Percentiles rank a stretch among this genome's conserved stretches.
phyloP scores from a whole-genome alignment of 2,329 filamentous ascomycete genomes.

The Aspergillus sp. region DNA sequence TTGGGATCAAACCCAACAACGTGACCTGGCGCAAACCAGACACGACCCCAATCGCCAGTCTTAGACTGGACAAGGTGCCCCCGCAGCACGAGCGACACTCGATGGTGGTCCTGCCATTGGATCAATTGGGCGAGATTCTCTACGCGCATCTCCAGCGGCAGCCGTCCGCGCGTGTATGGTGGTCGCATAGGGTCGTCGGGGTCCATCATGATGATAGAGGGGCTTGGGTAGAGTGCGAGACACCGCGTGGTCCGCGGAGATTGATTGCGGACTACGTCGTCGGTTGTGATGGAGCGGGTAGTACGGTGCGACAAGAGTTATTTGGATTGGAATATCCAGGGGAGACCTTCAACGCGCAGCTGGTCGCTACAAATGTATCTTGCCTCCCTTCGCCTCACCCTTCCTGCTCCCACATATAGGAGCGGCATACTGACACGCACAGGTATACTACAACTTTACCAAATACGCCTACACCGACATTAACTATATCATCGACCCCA shows the following conservation, averaged over 20 bases:
- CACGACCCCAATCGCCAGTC: slow-evolving; percentile 25
- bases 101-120: slow-evolving; percentile 40
- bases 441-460: slow-evolving; percentile 56
- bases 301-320: slow-evolving; percentile 39
- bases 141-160: slow-evolving; percentile 30
- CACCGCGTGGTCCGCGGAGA: slow-evolving; percentile 4
- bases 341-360: slow-evolving; percentile 52
- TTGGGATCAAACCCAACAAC: slow-evolving; percentile 35
- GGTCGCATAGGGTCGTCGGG: slow-evolving; percentile 41
- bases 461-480: slow-evolving; percentile 25
- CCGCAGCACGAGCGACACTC: slow-evolving; percentile 22
- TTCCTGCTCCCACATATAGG: background rate
- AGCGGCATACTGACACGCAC: background rate
- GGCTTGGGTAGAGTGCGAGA: slow-evolving; percentile 35
- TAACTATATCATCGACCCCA: slow-evolving; percentile 55
- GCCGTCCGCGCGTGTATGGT: slow-evolving; percentile 32
- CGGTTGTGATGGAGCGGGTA: slow-evolving; percentile 46
- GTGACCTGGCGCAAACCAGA: slow-evolving; percentile 41
- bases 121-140: slow-evolving; percentile 37
- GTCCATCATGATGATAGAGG: slow-evolving; percentile 41
- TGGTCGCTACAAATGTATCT: slow-evolving; percentile 53
- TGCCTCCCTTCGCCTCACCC: slow-evolving; percentile 2
- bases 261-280: slow-evolving; percentile 45
- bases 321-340: slow-evolving; percentile 51
- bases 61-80: slow-evolving; percentile 17